These are phyloP conservation scores for Lepiota venenata DNA, from an alignment of 768 basidiomycete genomes.

Conservation along the genomic window DNA sequence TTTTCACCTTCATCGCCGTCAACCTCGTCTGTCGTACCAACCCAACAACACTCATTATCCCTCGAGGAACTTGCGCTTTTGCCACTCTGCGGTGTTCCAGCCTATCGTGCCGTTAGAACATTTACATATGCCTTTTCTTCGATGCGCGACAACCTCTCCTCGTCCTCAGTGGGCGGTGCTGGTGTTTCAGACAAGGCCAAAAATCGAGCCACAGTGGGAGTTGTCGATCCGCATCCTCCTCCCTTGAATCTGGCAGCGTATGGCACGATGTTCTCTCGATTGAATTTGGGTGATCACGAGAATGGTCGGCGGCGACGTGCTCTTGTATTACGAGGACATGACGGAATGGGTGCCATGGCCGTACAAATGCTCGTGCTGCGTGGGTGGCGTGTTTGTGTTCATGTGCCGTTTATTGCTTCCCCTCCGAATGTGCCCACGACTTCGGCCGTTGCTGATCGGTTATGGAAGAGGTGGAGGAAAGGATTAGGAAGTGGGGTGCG, in stretches of 20 bases:
- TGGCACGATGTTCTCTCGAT: constrained; percentile 6
- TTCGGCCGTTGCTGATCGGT: constrained; percentile 23
- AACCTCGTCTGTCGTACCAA: constrained; percentile 20
- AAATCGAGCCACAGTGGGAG: not conserved
- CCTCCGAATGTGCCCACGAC: constrained; percentile 19
- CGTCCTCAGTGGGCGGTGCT: not conserved
- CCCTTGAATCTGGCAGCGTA: constrained; percentile 8
- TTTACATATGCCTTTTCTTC: constrained; percentile 48
- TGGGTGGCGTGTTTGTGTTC: constrained; percentile 76
- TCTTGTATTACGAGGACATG: constrained; percentile 72
- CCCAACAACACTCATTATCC: constrained; percentile 25
- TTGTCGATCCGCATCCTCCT: not conserved
- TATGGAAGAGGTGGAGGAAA: constrained; percentile 46
- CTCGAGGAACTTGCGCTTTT: constrained; percentile 79
- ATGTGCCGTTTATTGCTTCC: constrained; percentile 39
- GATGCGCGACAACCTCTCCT: constrained; percentile 9
- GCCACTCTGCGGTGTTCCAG: constrained; percentile 76
- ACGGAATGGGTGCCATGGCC: constrained; percentile 72
- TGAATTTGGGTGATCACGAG: constrained; percentile 17
- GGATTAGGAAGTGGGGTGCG: constrained; percentile 66
- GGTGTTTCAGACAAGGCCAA: constrained; percentile 5
- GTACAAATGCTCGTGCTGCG: constrained; percentile 69
- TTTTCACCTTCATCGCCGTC: constrained; percentile 14
- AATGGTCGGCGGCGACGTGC: constrained; percentile 28
- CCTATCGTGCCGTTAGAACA: constrained; percentile 77